Conservation (phyloP, 495 filamentous ascomycete species). For the Jackrogersella minutella region DNA sequence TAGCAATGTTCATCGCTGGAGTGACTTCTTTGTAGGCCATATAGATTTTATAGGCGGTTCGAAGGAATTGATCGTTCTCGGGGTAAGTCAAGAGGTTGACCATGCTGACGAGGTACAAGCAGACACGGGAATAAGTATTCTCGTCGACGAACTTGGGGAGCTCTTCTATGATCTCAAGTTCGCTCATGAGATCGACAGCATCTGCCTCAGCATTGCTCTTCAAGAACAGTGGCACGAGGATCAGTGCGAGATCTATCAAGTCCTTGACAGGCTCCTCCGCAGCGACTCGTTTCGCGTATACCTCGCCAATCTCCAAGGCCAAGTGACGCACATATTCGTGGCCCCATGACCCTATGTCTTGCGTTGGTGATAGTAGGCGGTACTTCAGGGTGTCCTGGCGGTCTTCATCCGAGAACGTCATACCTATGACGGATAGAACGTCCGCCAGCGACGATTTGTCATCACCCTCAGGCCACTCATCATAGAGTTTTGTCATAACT, state of each 20-base stretch:
- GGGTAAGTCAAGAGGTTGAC: slow-evolving; percentile 96
- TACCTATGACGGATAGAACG: slow-evolving; percentile 95
- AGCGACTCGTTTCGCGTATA: slow-evolving; percentile 77
- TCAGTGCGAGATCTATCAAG: slow-evolving; percentile 79
- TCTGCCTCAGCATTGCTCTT: slow-evolving; percentile 98
- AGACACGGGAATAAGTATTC: slow-evolving; percentile 91
- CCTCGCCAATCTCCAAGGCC: slow-evolving; percentile 93
- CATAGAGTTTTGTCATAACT: slow-evolving; percentile 83
- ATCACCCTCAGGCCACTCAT: slow-evolving; percentile 82
- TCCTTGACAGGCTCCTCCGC: slow-evolving; percentile 71
- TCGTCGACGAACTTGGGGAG: slow-evolving; percentile 91
- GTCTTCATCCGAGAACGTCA: slow-evolving; percentile 98
- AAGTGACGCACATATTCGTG: slow-evolving; percentile 98
- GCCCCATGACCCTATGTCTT: slow-evolving; percentile 96
- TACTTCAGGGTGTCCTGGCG: slow-evolving; percentile 96
- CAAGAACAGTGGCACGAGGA: slow-evolving; percentile 92
- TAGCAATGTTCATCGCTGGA: slow-evolving; percentile 92
- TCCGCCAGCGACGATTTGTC: slow-evolving; percentile 92
- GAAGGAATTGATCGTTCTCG: slow-evolving; percentile 93
- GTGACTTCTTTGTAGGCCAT: slow-evolving; percentile 87
- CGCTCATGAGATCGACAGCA: slow-evolving; percentile 94
- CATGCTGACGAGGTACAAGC: slow-evolving; percentile 99
- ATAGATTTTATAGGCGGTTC: slow-evolving; percentile 91
- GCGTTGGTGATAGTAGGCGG: slow-evolving; percentile 84
- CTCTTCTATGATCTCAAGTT: slow-evolving; percentile 94